phyloP scores from a whole-genome alignment of 2,329 filamentous ascomycete genomes.

The Fonsecaea nubica region DNA sequence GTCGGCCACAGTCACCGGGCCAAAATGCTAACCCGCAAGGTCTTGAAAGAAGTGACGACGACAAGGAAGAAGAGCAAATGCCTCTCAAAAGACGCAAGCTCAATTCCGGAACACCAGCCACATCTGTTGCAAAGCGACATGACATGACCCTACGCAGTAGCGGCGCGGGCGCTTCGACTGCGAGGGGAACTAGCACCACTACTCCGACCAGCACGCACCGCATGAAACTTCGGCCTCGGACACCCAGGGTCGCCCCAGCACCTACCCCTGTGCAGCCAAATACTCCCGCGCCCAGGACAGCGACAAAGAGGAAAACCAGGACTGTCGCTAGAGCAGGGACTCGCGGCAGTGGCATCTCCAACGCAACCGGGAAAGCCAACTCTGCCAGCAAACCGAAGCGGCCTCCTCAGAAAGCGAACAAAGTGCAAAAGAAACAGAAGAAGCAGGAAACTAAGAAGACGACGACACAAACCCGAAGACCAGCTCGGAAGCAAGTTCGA shows the following conservation, averaged over 20 bases:
- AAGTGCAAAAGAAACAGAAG: constrained; percentile 3
- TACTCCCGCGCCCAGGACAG: constrained; percentile 1
- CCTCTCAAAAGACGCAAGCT: constrained; percentile 1
- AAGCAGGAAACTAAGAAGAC: neutral
- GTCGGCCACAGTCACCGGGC: neutral
- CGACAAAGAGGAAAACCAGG: neutral
- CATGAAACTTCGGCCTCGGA: neutral
- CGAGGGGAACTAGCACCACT: neutral
- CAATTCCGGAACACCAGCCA: neutral
- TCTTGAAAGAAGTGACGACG: neutral
- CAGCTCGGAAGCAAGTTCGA: neutral
- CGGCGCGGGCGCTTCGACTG: neutral
- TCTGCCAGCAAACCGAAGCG: neutral
- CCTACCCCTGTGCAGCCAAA: neutral
- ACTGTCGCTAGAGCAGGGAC: neutral
- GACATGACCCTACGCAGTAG: neutral
- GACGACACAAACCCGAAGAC: neutral
- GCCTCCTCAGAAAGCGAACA: neutral
- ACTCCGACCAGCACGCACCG: neutral
- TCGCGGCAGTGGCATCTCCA: neutral
- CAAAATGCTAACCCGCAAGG: neutral
- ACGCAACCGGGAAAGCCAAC: neutral
- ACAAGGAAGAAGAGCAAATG: neutral
- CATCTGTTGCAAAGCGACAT: neutral
- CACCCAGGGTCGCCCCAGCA: neutral